A percentile compares a stretch with the other conserved stretches of the same genome.
Evolutionary conservation across 2,329 filamentous ascomycete genomes (phyloP).

Genomic region (Gyromitra esculenta): DNA sequence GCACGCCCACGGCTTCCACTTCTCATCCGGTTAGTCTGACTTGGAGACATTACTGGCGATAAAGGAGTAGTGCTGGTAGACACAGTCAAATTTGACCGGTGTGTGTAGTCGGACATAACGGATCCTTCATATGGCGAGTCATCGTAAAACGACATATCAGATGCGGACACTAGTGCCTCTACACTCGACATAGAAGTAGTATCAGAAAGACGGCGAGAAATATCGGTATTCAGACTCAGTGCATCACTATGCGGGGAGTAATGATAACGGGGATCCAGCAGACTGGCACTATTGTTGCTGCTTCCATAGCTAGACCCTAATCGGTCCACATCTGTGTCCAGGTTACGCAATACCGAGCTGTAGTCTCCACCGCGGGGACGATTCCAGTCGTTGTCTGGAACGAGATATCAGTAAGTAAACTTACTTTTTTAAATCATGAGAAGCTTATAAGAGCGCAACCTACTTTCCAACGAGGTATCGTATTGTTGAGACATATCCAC

Average conservation of each 20-base stretch:
- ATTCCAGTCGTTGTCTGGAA: conserved; percentile 51
- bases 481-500: conserved; percentile 52
- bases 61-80: conserved; percentile 75
- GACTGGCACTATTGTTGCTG: conserved; percentile 40
- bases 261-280: conserved; percentile 47
- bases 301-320: conserved; percentile 54
- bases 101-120: conserved; percentile 62
- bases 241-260: conserved; percentile 51
- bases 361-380: conserved; percentile 46
- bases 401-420: conserved; percentile 38
- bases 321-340: conserved; percentile 50
- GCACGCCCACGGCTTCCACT: conserved; percentile 72
- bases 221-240: conserved; percentile 54
- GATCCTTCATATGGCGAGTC: conserved; percentile 48
- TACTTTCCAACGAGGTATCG: conserved; percentile 43
- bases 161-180: conserved; percentile 51
- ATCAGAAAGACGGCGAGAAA: conserved; percentile 56
- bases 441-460: conserved; percentile 28
- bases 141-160: conserved; percentile 52
- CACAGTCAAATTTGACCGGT: conserved; percentile 74
- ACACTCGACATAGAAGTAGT: conserved; percentile 54
- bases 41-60: conserved; percentile 77
- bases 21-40: conserved; percentile 71
- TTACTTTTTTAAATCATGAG: conserved; percentile 7
- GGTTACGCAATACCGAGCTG: conserved; percentile 38